Conservation (phyloP, 306 rosid genomes). For the Vigna trinervia region DNA sequence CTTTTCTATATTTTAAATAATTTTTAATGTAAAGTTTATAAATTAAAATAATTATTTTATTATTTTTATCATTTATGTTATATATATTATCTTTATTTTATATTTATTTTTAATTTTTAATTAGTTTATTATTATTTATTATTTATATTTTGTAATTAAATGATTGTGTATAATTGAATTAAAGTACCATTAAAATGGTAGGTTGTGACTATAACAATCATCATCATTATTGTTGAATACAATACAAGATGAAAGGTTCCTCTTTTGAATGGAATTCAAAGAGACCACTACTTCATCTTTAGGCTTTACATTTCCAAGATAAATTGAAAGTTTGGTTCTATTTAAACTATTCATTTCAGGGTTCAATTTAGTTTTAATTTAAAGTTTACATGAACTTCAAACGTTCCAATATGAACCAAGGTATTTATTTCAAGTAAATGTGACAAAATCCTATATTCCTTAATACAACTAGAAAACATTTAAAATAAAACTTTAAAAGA, state of each 20-base stretch:
- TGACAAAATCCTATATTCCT: conserved; percentile 33
- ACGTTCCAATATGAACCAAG: neutral
- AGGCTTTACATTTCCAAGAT: conserved; percentile 20
- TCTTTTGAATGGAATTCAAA: neutral
- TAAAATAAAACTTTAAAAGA: conserved; percentile 36
- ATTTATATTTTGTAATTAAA: too few species aligned
- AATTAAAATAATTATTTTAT: too few species aligned
- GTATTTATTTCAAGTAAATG: conserved; percentile 8
- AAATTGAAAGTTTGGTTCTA: conserved; percentile 21
- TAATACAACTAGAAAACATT: conserved; percentile 33
- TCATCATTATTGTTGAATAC: too few species aligned
- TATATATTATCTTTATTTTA: too few species aligned
- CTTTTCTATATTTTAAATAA: too few species aligned
- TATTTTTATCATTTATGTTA: too few species aligned
- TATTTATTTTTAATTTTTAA: too few species aligned
- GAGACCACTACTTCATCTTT: neutral
- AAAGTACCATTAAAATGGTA: too few species aligned
- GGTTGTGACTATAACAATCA: too few species aligned
- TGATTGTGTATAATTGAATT: too few species aligned
- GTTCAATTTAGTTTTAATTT: conserved; percentile 3
- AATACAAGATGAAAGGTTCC: neutral
- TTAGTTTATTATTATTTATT: too few species aligned
- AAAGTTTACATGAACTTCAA: conserved; percentile 16
- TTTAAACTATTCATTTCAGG: neutral
- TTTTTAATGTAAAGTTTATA: too few species aligned